Conservation (phyloP, 345 rosid species). For the Camelina hispida region DNA sequence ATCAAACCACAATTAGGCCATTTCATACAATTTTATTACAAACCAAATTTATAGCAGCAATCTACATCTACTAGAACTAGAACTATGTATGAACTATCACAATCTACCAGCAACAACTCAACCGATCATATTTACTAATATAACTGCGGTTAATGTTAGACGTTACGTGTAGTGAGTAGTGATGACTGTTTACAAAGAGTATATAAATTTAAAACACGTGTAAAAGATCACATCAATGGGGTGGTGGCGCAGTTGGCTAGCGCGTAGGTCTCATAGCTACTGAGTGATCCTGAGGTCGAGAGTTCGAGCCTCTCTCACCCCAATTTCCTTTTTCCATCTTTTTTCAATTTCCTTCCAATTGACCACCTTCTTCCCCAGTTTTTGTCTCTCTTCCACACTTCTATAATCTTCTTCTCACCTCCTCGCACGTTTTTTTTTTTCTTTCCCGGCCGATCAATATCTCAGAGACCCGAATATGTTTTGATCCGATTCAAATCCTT, state of each 20-base stretch:
- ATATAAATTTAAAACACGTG: neutral
- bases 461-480: neutral
- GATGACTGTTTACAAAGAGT: neutral
- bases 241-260: constrained; percentile 99
- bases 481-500: constrained; percentile 2
- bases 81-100: neutral
- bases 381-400: constrained; percentile 25
- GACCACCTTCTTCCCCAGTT: constrained; percentile 23
- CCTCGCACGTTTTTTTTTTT: constrained; percentile 12
- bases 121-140: neutral
- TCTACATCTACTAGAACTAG: neutral
- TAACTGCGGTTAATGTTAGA: neutral
- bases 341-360: neutral
- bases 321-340: constrained; percentile 19
- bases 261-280: constrained; percentile 94
- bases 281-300: constrained; percentile 96
- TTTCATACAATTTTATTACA: neutral
- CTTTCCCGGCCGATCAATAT: neutral
- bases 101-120: neutral
- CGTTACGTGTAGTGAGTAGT: neutral
- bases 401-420: constrained; percentile 25
- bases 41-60: neutral
- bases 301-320: constrained; percentile 96
- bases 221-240: constrained; percentile 35
- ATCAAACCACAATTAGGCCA: neutral